These are phyloP conservation scores for Paecilomyces sp. DNA, from an alignment of 2,329 filamentous ascomycete species.

Conservation along the genomic window DNA sequence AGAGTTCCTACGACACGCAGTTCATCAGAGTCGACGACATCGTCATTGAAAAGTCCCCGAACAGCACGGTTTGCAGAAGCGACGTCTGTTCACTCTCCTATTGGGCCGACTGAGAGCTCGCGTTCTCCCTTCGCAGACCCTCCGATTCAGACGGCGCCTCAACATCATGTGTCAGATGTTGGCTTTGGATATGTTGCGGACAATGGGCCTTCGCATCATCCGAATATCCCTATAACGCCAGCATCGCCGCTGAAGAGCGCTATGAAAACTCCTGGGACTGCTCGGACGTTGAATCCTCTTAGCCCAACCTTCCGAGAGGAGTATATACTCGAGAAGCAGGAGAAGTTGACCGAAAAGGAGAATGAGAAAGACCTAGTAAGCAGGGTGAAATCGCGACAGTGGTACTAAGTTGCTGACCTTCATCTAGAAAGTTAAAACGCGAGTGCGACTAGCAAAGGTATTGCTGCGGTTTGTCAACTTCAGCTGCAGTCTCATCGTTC, in stretches of 20 bases:
- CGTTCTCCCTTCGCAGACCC: conserved; percentile 48
- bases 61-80: conserved; percentile 59
- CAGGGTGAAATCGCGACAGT: conserved; percentile 11
- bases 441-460: conserved; percentile 89
- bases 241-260: conserved; percentile 82
- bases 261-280: conserved; percentile 78
- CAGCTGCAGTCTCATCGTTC: conserved; percentile 89
- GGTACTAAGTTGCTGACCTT: conserved; percentile 10
- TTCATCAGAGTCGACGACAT: conserved; percentile 22
- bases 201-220: conserved; percentile 44
- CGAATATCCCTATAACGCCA: conserved; percentile 54
- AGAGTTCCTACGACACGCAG: conserved; percentile 14
- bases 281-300: conserved; percentile 67
- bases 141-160: conserved; percentile 41
- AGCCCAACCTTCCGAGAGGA: conserved; percentile 92
- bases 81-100: conserved; percentile 56
- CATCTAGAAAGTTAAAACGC: conserved; percentile 77
- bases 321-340: conserved; percentile 75
- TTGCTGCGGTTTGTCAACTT: conserved; percentile 95
- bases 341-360: conserved; percentile 72
- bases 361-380: conserved; percentile 83
- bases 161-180: conserved; percentile 64
- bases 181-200: conserved; percentile 83
- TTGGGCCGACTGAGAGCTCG: conserved; percentile 40
- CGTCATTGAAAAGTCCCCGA: conserved; percentile 45